Evolutionary conservation across 768 basidiomycete genomes (phyloP), one percentile per base, ranked within the genome.

Genomic region (Russula ochroleuca): DNA sequence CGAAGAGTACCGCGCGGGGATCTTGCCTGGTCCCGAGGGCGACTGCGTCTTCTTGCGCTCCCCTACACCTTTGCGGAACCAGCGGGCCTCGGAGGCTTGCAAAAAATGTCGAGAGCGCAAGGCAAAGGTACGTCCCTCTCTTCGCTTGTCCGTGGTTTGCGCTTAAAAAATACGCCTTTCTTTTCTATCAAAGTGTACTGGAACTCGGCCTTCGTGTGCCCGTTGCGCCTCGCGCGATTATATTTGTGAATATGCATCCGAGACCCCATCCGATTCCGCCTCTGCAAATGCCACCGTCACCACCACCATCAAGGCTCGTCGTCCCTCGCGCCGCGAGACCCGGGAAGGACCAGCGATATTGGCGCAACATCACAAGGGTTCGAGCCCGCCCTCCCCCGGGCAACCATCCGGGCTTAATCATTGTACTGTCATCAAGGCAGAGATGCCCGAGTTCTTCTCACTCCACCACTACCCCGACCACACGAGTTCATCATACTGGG

Each of bases 91-190:
- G 23, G 72, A 73, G 61, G 77, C 77, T 5, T 78, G 77, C 68
- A 71, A 73, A 53, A 74, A 72, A 41, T 78, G 77, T 63, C 73
- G 77, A 31, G 74, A 76, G 63, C 71, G 76, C 37, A 78, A 78
- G 58, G 76, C 76, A 10, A 78, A 78, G 73, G 77, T 77, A 35
- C 49, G 74, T 63, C 17, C 41, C 17, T 21, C 38, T 23, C 59
- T 23, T 33, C 56, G 48, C 21, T 19, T 25, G 11, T 40, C 45
- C 41, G 40, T 47, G 17, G 43, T 23, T n/a, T 47, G 45, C 45
- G 37, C 65, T 65, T 11, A 66, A 48, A 48, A 31, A 15, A 5
- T 17, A 21, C 31, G 31, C 9, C 23, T 33, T 56, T 33, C 62
- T 8, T 11, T 23, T 47, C 21, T 47, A 47, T 21, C 11, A 47